These are phyloP conservation scores for Lipomyces mesembrius DNA, from an alignment of 805 yeast species.

Conservation along the genomic window DNA sequence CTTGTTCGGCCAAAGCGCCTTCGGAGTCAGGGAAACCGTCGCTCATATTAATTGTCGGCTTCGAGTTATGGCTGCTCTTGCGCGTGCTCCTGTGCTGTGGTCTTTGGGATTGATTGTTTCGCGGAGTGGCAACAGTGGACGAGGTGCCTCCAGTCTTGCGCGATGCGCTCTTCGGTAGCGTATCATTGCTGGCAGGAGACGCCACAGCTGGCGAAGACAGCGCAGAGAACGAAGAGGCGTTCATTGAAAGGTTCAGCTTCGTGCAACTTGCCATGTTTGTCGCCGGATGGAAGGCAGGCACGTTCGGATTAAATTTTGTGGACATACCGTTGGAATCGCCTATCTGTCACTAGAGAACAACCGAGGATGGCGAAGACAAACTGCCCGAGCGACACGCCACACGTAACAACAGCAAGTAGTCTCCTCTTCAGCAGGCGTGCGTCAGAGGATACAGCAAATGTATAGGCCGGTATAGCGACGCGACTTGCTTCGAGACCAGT, in stretches of 20 bases:
- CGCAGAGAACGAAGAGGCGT: slow-evolving; percentile 16
- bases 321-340: slow-evolving; percentile 21
- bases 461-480: not conserved
- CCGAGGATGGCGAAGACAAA: not conserved
- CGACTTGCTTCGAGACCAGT: not conserved
- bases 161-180: slow-evolving; percentile 9
- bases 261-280: slow-evolving; percentile 6
- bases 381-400: not conserved
- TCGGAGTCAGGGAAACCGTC: slow-evolving; percentile 22
- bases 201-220: slow-evolving; percentile 9
- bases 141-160: not conserved
- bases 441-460: slow-evolving; percentile 5
- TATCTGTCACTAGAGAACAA: not conserved
- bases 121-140: slow-evolving; percentile 18
- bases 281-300: slow-evolving; percentile 27
- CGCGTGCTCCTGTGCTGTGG: slow-evolving; percentile 27
- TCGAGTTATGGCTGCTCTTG: slow-evolving; percentile 23
- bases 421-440: slow-evolving; percentile 7
- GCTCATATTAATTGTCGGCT: slow-evolving; percentile 28
- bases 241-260: slow-evolving; percentile 5
- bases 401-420: not conserved
- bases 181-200: slow-evolving; percentile 12
- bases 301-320: slow-evolving; percentile 29
- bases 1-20: slow-evolving; percentile 30
- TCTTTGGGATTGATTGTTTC: slow-evolving; percentile 24